phyloP scores from a whole-genome alignment of 2,329 filamentous ascomycete species.

The Xylaria sp. region DNA sequence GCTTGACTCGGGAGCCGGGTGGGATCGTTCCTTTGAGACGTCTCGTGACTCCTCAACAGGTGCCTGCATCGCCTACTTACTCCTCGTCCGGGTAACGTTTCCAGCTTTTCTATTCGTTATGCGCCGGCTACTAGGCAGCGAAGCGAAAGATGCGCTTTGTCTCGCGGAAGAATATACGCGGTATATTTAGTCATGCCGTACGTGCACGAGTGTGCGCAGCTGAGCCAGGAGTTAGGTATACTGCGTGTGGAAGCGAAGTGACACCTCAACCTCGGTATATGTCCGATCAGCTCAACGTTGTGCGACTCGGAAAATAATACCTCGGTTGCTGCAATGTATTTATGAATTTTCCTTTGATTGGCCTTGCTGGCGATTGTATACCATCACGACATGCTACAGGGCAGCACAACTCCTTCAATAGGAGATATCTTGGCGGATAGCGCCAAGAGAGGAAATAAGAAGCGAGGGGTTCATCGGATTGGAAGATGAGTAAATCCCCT shows the following conservation, averaged over 20 bases:
- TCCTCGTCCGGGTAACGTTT: background rate
- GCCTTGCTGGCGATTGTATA: background rate
- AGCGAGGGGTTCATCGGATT: conserved; percentile 5
- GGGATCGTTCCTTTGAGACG: conserved; percentile 17
- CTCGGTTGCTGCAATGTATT: background rate
- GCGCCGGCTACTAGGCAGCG: background rate
- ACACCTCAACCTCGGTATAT: background rate
- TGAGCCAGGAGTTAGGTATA: conserved; percentile 1
- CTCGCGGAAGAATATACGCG: background rate
- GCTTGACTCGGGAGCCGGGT: background rate
- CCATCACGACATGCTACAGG: background rate
- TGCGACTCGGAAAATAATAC: background rate
- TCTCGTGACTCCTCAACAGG: background rate
- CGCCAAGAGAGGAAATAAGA: conserved; percentile 12
- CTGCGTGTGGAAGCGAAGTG: no score
- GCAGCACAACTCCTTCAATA: background rate
- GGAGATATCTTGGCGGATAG: background rate
- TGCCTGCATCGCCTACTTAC: background rate
- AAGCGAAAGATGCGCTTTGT: background rate
- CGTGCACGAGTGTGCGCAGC: background rate
- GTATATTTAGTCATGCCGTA: conserved; percentile 1
- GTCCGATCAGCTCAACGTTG: conserved; percentile 13
- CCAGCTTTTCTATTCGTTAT: conserved; percentile 1
- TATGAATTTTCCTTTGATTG: background rate
- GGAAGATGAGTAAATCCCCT: background rate